These are phyloP conservation scores for Metschnikowia lunata DNA, from an alignment of 805 yeast genomes.

Conservation along the genomic window DNA sequence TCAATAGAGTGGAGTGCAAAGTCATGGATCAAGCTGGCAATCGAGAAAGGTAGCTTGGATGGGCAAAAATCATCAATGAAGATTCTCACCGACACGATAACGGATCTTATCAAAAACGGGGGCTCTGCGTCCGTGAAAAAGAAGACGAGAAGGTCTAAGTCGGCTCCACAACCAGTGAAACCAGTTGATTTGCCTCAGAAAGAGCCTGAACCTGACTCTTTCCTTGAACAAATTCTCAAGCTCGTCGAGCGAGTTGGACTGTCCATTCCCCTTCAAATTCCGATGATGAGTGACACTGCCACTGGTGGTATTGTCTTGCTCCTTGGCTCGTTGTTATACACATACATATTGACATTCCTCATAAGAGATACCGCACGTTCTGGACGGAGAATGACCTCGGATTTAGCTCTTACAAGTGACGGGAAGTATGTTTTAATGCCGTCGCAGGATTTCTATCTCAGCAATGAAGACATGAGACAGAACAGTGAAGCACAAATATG, in stretches of 20 bases:
- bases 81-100: constrained; percentile 10
- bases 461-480: constrained; percentile 2
- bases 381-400: background rate
- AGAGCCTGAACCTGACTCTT: constrained; percentile 1
- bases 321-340: constrained; percentile 7
- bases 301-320: constrained; percentile 10
- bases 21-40: constrained; percentile 87
- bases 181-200: background rate
- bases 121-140: constrained; percentile 10
- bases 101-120: constrained; percentile 7
- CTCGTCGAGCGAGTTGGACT: constrained; percentile 13
- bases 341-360: constrained; percentile 3
- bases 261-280: constrained; percentile 10
- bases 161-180: constrained; percentile 4
- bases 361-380: background rate
- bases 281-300: constrained; percentile 8
- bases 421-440: constrained; percentile 7
- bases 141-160: constrained; percentile 12
- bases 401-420: background rate
- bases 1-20: constrained; percentile 85
- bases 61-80: constrained; percentile 58
- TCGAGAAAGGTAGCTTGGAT: constrained; percentile 75
- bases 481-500: constrained; percentile 13
- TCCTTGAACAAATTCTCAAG: constrained; percentile 3
- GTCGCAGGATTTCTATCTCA: constrained; percentile 11